Conservation (phyloP, 1,284 basidiomycete species). For the Polyporus tsugae region DNA sequence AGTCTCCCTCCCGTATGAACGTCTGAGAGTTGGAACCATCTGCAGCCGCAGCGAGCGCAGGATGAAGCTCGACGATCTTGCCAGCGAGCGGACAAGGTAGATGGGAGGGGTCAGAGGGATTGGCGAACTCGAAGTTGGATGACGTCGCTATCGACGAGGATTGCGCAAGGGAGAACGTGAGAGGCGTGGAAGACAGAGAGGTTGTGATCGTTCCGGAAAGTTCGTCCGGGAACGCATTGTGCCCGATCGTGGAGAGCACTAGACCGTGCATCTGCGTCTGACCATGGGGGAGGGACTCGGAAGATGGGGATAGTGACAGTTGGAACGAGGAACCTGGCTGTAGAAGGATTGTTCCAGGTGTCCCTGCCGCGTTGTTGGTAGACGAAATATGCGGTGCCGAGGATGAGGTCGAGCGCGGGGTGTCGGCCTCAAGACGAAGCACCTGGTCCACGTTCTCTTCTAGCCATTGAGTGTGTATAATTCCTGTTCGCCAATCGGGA, state of each 20-base stretch:
- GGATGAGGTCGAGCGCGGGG: neutral
- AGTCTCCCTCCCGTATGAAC: constrained; percentile 40
- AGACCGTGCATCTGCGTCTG: constrained; percentile 42
- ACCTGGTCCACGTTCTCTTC: constrained; percentile 43
- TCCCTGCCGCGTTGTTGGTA: neutral
- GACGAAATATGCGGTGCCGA: neutral
- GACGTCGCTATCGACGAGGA: constrained; percentile 42
- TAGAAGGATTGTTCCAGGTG: constrained; percentile 34
- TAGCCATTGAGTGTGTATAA: constrained; percentile 48
- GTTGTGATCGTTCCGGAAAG: constrained; percentile 48
- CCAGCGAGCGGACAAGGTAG: constrained; percentile 48
- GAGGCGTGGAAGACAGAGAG: constrained; percentile 40
- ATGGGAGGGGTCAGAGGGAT: constrained; percentile 45
- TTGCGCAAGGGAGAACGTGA: constrained; percentile 46
- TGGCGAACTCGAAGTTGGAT: constrained; percentile 46
- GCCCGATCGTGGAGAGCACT: constrained; percentile 46
- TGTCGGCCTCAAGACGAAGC: constrained; percentile 30
- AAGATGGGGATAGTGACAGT: constrained; percentile 38
- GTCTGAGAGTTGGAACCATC: neutral
- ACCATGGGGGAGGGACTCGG: neutral
- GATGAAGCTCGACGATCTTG: constrained; percentile 51
- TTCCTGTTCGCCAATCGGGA: constrained; percentile 42
- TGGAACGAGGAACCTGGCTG: constrained; percentile 50
- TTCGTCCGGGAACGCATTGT: constrained; percentile 49
- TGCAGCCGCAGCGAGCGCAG: constrained; percentile 34